These are phyloP conservation scores for Rubia yunnanensis DNA, from an alignment of 257 asterid species.

Conservation along the genomic window DNA sequence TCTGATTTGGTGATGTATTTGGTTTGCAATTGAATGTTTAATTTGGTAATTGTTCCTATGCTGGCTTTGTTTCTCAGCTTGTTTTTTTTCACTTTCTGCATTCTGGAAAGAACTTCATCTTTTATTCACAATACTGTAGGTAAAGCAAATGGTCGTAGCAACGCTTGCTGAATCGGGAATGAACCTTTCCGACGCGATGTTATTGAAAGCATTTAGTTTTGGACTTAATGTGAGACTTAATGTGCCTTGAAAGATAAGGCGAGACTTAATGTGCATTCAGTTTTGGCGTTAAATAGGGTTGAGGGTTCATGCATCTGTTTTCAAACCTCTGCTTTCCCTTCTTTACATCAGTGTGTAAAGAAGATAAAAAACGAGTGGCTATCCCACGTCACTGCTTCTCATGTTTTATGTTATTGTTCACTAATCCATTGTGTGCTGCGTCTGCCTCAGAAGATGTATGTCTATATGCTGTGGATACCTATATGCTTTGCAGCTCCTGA, in stretches of 20 bases:
- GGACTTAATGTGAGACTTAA: too few relatives aligned
- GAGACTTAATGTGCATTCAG: background rate
- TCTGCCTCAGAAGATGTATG: too few relatives aligned
- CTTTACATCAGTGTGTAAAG: too few relatives aligned
- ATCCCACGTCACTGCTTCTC: too few relatives aligned
- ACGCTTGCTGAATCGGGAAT: constrained; percentile 95
- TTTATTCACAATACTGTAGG: constrained; percentile 32
- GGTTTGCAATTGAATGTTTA: background rate
- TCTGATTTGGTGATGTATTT: background rate
- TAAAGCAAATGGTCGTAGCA: constrained; percentile 96
- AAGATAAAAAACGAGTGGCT: too few relatives aligned
- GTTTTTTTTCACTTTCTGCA: background rate
- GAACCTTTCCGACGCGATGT: constrained; percentile 86
- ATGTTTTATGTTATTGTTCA: too few relatives aligned
- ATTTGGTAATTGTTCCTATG: constrained; percentile 3
- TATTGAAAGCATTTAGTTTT: constrained; percentile 69
- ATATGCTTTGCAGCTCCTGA: too few relatives aligned
- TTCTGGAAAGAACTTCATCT: constrained; percentile 5
- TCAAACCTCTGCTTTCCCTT: background rate
- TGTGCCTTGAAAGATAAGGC: constrained; percentile 85
- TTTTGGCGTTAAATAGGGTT: background rate
- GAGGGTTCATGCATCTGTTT: too few relatives aligned
- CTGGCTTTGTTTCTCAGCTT: background rate
- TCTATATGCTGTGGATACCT: too few relatives aligned
- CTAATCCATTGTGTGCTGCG: too few relatives aligned